phyloP scores from a whole-genome alignment of 371 early-diverging fungal genomes.

The Mortierella polycephala region DNA sequence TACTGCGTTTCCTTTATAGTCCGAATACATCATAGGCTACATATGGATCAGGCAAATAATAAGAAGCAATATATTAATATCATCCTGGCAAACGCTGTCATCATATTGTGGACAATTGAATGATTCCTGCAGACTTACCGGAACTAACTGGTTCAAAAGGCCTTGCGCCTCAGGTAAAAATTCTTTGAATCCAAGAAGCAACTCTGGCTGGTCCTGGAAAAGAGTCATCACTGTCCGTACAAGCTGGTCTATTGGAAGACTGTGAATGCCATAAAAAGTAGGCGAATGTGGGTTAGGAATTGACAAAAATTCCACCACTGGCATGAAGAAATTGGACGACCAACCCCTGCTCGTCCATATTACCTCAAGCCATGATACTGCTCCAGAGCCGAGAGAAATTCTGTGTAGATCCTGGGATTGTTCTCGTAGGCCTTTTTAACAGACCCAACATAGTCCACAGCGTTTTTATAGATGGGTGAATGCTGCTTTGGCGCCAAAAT shows the following conservation, averaged over 20 bases:
- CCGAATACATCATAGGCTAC: constrained; percentile 54
- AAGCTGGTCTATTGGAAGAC: constrained; percentile 42
- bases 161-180: constrained; percentile 50
- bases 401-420: constrained; percentile 39
- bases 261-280: not conserved
- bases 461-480: constrained; percentile 38
- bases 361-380: constrained; percentile 43
- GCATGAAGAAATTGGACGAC: not conserved
- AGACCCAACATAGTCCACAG: constrained; percentile 49
- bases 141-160: constrained; percentile 48
- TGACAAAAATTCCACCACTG: not conserved
- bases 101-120: not conserved
- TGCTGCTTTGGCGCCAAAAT: constrained; percentile 15
- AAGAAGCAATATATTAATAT: not conserved
- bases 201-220: constrained; percentile 54
- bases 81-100: not conserved
- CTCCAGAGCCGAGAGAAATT: constrained; percentile 37
- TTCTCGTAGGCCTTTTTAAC: constrained; percentile 51
- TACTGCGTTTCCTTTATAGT: constrained; percentile 21
- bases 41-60: not conserved
- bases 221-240: constrained; percentile 53
- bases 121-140: constrained; percentile 16
- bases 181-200: constrained; percentile 52
- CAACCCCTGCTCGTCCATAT: not conserved
- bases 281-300: not conserved